A percentile compares a stretch with the other conserved stretches of the same genome.
Conservation (phyloP, 1,139 yeast species). For the Yamadazyma spencermartinsiae region DNA sequence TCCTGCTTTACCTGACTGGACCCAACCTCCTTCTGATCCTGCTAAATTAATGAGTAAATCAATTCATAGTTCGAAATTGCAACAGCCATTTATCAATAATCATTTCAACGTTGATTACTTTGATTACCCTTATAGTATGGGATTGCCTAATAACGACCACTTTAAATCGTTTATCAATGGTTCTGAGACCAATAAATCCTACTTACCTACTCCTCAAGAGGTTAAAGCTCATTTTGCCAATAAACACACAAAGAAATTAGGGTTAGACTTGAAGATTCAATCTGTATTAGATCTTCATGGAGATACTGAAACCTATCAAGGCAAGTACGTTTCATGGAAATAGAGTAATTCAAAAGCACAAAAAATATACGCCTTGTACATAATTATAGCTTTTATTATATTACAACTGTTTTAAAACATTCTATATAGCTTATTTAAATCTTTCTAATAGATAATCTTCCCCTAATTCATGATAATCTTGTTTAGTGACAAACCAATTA, state of each 20-base stretch:
- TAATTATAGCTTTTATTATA: background rate
- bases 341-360: background rate
- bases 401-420: constrained; percentile 1
- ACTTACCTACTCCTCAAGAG: constrained; percentile 67
- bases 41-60: constrained; percentile 24
- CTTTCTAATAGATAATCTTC: constrained; percentile 56
- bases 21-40: constrained; percentile 24
- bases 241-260: constrained; percentile 54
- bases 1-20: constrained; percentile 54
- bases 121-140: constrained; percentile 74
- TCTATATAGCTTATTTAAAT: constrained; percentile 37
- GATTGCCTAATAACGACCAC: constrained; percentile 71
- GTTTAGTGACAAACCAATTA: constrained; percentile 55
- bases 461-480: constrained; percentile 62
- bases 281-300: constrained; percentile 62
- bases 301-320: constrained; percentile 54
- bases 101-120: constrained; percentile 54
- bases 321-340: constrained; percentile 63
- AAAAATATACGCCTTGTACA: constrained; percentile 1
- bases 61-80: constrained; percentile 30
- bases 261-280: constrained; percentile 59
- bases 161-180: constrained; percentile 64
- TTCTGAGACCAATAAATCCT: constrained; percentile 59
- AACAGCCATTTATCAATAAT: constrained; percentile 42
- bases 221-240: constrained; percentile 60